phyloP scores from a whole-genome alignment of 495 filamentous ascomycete genomes.

The Hypoxylon lenormandii region DNA sequence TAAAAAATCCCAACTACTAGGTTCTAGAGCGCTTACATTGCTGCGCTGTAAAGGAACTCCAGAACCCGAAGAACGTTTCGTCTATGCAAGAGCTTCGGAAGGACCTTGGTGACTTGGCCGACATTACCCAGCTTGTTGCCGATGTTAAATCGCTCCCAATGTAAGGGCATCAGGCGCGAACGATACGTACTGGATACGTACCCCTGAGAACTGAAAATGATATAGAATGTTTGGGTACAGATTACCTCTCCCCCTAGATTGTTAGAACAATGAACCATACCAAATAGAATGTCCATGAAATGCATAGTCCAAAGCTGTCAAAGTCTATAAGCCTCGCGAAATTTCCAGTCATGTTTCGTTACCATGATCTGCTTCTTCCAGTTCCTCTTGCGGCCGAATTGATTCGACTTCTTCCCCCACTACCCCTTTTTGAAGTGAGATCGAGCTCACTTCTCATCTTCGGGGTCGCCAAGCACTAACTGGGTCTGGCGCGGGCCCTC shows the following conservation, averaged over 20 bases:
- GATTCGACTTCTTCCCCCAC: constrained; percentile 23
- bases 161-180: not conserved
- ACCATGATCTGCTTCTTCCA: constrained; percentile 30
- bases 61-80: constrained; percentile 16
- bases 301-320: too few species aligned
- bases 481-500: constrained; percentile 36
- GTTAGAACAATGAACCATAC: too few species aligned
- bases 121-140: constrained; percentile 23
- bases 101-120: constrained; percentile 14
- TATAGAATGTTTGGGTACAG: too few species aligned
- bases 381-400: constrained; percentile 27
- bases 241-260: too few species aligned
- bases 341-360: constrained; percentile 24
- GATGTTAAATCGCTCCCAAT: constrained; percentile 21
- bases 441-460: constrained; percentile 48
- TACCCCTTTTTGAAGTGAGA: constrained; percentile 47
- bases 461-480: constrained; percentile 42
- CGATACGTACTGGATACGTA: too few species aligned
- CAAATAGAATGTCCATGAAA: too few species aligned
- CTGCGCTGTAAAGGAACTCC: constrained; percentile 12
- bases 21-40: not conserved
- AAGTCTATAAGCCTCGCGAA: constrained; percentile 2
- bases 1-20: not conserved
- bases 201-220: too few species aligned
- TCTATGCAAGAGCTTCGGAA: constrained; percentile 17